A percentile compares a stretch with the other conserved stretches of the same genome.
These are phyloP conservation scores for Petrea volubilis DNA, from an alignment of 257 asterid genomes.

Conservation along the genomic window DNA sequence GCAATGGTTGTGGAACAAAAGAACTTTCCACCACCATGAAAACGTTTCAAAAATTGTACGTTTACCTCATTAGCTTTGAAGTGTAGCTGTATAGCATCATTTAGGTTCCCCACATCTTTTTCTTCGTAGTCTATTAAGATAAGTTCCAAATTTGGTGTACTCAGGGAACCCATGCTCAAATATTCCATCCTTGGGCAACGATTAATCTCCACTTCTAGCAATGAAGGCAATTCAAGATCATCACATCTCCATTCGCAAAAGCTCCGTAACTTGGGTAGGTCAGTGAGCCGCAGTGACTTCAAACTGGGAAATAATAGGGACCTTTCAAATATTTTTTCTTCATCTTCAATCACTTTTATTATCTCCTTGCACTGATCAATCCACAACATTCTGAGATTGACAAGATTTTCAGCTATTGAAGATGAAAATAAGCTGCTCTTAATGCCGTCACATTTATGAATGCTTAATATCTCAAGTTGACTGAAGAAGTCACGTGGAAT, in stretches of 20 bases:
- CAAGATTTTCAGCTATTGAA: not conserved
- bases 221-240: not conserved
- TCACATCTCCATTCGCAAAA: not conserved
- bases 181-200: not conserved
- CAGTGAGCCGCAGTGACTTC: rapidly evolving
- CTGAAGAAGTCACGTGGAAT: not conserved
- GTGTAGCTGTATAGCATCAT: not conserved
- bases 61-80: too few species aligned
- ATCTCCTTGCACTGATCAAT: not conserved
- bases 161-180: not conserved
- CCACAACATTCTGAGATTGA: not conserved
- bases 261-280: not conserved
- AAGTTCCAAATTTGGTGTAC: not conserved
- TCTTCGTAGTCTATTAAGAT: not conserved
- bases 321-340: not conserved
- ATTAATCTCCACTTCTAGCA: not conserved
- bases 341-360: not conserved
- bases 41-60: too few species aligned
- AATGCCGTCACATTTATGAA: not conserved
- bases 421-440: not conserved
- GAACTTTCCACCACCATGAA: too few species aligned
- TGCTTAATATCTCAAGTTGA: not conserved
- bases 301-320: not conserved
- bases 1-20: too few species aligned
- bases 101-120: not conserved